phyloP scores from a whole-genome alignment of 179 eudicot species.

The Spergularia azorica region DNA sequence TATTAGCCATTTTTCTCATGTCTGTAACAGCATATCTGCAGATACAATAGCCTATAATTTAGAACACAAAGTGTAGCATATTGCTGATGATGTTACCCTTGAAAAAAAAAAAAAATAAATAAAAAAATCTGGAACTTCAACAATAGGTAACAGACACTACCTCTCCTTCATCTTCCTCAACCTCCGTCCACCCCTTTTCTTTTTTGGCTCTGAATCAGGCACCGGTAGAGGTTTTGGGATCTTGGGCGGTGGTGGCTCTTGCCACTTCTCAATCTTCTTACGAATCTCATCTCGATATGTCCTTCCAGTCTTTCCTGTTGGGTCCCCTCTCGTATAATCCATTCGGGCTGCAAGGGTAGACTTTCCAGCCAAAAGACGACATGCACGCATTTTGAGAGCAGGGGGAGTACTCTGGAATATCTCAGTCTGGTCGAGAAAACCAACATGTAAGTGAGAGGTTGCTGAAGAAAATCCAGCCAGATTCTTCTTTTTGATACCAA shows the following conservation, averaged over 20 bases:
- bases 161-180: slow-evolving; percentile 95
- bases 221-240: slow-evolving; percentile 97
- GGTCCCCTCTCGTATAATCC: slow-evolving; percentile 82
- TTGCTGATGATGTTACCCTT: background rate
- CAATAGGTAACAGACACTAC: slow-evolving; percentile 26
- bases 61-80: background rate
- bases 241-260: slow-evolving; percentile 98
- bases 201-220: slow-evolving; percentile 97
- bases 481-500: slow-evolving; percentile 88
- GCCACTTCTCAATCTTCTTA: slow-evolving; percentile 98
- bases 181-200: slow-evolving; percentile 95
- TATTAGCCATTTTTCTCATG: slow-evolving; percentile 89
- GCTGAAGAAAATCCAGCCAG: slow-evolving; percentile 91
- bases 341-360: slow-evolving; percentile 91
- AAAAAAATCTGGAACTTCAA: background rate
- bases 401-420: slow-evolving; percentile 90
- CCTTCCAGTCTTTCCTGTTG: slow-evolving; percentile 78
- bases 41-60: slow-evolving; percentile 9
- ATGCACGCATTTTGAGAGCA: slow-evolving; percentile 77
- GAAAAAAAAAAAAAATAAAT: too few relatives aligned
- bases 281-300: slow-evolving; percentile 66
- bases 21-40: slow-evolving; percentile 91
- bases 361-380: slow-evolving; percentile 82
- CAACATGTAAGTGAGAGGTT: slow-evolving; percentile 87
- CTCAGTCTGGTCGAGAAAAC: slow-evolving; percentile 87